Percentiles rank a stretch among this genome's conserved stretches.
Evolutionary conservation across 2,329 filamentous ascomycete species (phyloP).

Genomic region (Fonsecaea multimorphosa): DNA sequence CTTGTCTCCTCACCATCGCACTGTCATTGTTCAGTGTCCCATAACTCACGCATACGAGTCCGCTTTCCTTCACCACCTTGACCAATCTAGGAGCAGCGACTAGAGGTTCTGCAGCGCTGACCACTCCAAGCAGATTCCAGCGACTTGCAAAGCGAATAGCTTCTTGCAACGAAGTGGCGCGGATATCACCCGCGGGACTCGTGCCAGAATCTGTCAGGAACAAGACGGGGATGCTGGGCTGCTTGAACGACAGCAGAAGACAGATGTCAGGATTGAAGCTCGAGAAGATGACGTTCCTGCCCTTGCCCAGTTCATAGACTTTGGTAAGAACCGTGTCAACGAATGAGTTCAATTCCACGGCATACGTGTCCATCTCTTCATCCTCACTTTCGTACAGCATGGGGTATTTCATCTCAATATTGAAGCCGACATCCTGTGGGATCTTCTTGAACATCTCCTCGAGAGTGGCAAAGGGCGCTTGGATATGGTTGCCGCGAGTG

Average conservation of each 20-base stretch:
- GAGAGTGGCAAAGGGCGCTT: conserved; percentile 91
- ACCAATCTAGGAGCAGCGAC: conserved; percentile 89
- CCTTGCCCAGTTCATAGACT: conserved; percentile 82
- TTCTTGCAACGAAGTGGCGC: conserved; percentile 90
- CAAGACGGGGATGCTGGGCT: conserved; percentile 92
- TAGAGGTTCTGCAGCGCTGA: conserved; percentile 84
- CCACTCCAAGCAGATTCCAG: conserved; percentile 93
- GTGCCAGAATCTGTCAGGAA: conserved; percentile 91
- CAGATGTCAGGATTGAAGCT: conserved; percentile 98
- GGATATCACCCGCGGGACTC: conserved; percentile 81
- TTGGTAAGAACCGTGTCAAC: conserved; percentile 89
- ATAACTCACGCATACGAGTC: conserved; percentile 93
- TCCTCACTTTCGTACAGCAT: conserved; percentile 96
- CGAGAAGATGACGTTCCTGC: conserved; percentile 94
- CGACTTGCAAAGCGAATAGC: conserved; percentile 91
- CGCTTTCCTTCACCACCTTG: conserved; percentile 90
- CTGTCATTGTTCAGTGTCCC: conserved; percentile 89
- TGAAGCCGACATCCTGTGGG: conserved; percentile 85
- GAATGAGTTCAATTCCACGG: conserved; percentile 93
- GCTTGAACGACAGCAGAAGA: conserved; percentile 91
- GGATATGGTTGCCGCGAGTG: conserved; percentile 90
- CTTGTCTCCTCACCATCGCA: conserved; percentile 84
- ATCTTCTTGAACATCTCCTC: conserved; percentile 90
- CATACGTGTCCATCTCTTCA: conserved; percentile 95
- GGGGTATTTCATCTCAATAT: conserved; percentile 99